These are phyloP conservation scores for Diaporthe citriasiana DNA, from an alignment of 2,329 filamentous ascomycete species.

Conservation along the genomic window DNA sequence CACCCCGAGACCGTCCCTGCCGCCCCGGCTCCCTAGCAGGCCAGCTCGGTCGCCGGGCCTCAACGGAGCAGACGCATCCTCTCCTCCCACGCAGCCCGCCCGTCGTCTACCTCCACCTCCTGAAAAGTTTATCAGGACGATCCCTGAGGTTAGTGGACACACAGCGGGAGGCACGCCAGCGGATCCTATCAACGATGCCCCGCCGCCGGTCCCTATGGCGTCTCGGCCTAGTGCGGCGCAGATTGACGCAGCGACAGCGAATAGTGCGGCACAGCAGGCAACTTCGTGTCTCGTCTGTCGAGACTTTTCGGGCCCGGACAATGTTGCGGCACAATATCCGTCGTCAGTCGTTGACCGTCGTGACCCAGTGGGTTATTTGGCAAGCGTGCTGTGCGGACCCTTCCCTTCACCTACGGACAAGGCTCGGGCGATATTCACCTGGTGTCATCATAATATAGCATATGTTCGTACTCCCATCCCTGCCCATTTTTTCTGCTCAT, in stretches of 20 bases:
- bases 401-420: slow-evolving; percentile 91
- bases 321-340: slow-evolving; percentile 83
- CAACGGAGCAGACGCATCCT: slow-evolving; percentile 67
- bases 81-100: slow-evolving; percentile 52
- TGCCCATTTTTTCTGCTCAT: neutral
- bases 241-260: slow-evolving; percentile 60
- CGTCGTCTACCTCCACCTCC: slow-evolving; percentile 58
- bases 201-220: slow-evolving; percentile 66
- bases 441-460: slow-evolving; percentile 92
- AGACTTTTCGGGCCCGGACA: slow-evolving; percentile 88
- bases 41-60: slow-evolving; percentile 55
- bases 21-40: slow-evolving; percentile 66
- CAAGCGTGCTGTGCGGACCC: slow-evolving; percentile 80
- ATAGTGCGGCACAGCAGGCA: slow-evolving; percentile 48
- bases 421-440: slow-evolving; percentile 91
- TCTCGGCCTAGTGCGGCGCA: slow-evolving; percentile 67
- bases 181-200: slow-evolving; percentile 51
- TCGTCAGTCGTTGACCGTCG: slow-evolving; percentile 75
- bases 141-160: slow-evolving; percentile 49
- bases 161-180: slow-evolving; percentile 39
- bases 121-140: slow-evolving; percentile 50
- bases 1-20: slow-evolving; percentile 58
- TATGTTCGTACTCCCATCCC: slow-evolving; percentile 68
- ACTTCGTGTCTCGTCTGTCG: slow-evolving; percentile 81
- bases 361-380: slow-evolving; percentile 80